These are phyloP conservation scores for Saccharum officinarum DNA, from an alignment of 176 grass and related monocot genomes.

Conservation along the genomic window DNA sequence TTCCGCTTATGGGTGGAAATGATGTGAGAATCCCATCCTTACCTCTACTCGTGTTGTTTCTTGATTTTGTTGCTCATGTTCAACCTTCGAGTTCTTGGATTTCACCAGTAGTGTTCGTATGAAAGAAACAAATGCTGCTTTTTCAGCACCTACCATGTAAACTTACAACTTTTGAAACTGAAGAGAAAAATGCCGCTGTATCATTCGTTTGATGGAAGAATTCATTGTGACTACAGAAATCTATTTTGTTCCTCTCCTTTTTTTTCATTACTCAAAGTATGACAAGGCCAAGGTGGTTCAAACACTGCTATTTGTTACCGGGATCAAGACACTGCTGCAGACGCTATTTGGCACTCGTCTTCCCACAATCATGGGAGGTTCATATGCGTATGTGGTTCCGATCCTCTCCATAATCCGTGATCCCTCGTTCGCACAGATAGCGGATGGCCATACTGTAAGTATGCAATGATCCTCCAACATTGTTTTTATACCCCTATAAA, in stretches of 20 bases:
- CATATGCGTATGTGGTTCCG: slow-evolving; percentile 80
- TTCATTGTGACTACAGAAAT: not conserved
- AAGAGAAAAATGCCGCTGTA: not conserved
- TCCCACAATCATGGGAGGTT: slow-evolving; percentile 84
- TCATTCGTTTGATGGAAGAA: not conserved
- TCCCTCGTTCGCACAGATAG: slow-evolving; percentile 53
- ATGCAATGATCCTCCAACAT: not conserved
- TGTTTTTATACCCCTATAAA: not conserved
- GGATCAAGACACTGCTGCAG: slow-evolving; percentile 93
- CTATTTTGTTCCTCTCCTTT: not conserved
- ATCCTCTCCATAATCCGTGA: slow-evolving; percentile 86
- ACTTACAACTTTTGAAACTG: not conserved
- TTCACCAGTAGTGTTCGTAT: not conserved
- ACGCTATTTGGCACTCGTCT: slow-evolving; percentile 91
- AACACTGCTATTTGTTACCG: slow-evolving; percentile 87
- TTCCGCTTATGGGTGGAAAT: slow-evolving; percentile 87
- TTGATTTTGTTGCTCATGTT: not conserved
- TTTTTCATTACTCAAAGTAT: slow-evolving; percentile 4
- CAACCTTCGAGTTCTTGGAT: not conserved
- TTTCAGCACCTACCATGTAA: not conserved
- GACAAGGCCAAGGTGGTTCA: slow-evolving; percentile 94
- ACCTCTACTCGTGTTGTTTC: not conserved
- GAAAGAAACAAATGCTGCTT: not conserved
- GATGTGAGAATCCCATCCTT: slow-evolving; percentile 54
- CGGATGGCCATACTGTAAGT: slow-evolving; percentile 66